These are phyloP conservation scores for Fonsecaea multimorphosa DNA, from an alignment of 2,329 filamentous ascomycete species.

Conservation along the genomic window DNA sequence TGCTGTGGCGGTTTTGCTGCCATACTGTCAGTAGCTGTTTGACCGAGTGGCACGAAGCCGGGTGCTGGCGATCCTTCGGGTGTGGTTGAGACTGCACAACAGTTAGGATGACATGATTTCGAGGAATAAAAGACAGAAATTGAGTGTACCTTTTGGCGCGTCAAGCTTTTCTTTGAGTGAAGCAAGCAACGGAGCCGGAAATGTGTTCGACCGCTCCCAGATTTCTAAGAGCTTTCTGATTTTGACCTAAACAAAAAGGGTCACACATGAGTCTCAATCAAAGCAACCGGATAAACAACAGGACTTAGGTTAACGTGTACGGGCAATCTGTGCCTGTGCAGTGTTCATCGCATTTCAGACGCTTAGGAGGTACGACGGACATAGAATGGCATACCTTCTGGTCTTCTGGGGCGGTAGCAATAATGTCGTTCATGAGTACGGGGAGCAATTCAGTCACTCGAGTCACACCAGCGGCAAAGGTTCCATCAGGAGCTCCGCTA, in stretches of 20 bases:
- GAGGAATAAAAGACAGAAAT: conserved; percentile 45
- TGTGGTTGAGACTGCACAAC: conserved; percentile 59
- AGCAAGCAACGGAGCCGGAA: conserved; percentile 78
- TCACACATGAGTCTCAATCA: conserved; percentile 55
- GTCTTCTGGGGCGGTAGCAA: conserved; percentile 83
- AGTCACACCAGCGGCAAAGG: conserved; percentile 92
- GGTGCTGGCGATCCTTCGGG: conserved; percentile 63
- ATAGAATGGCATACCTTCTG: conserved; percentile 80
- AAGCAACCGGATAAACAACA: conserved; percentile 8
- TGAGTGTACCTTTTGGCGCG: conserved; percentile 68
- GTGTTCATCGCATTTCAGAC: not conserved
- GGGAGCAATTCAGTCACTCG: conserved; percentile 95
- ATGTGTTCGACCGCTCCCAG: conserved; percentile 95
- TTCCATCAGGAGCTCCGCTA: conserved; percentile 83
- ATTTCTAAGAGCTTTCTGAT: conserved; percentile 95
- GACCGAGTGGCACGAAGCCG: conserved; percentile 49
- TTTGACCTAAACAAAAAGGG: conserved; percentile 75
- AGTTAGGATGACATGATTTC: conserved; percentile 19
- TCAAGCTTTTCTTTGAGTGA: conserved; percentile 83
- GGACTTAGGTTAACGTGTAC: not conserved
- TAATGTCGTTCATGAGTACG: conserved; percentile 92
- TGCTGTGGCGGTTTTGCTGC: conserved; percentile 42
- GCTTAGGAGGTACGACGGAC: conserved; percentile 15
- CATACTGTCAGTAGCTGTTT: conserved; percentile 39
- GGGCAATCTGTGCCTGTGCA: not conserved